These are phyloP conservation scores for Solanum medicagineum DNA, from an alignment of 257 asterid genomes.

Conservation along the genomic window DNA sequence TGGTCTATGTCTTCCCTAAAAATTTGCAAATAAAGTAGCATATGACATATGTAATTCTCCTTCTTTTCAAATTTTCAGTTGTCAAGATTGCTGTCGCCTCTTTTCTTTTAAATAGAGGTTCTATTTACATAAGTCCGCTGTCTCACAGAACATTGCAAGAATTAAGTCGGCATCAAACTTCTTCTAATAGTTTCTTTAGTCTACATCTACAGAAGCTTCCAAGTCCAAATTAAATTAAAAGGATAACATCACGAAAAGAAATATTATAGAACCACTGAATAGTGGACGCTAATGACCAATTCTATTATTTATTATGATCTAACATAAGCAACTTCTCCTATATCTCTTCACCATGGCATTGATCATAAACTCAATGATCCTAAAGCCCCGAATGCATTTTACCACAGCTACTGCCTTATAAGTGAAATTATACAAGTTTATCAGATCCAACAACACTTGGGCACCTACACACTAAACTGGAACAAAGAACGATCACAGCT, in stretches of 20 bases:
- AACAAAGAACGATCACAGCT: neutral
- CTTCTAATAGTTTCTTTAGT: neutral
- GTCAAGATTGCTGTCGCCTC: neutral
- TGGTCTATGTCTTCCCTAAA: neutral
- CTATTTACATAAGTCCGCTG: neutral
- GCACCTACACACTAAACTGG: neutral
- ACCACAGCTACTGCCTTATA: neutral
- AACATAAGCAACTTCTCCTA: neutral
- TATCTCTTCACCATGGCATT: neutral
- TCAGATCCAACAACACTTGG: neutral
- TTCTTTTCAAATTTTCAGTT: neutral
- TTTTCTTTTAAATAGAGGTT: neutral
- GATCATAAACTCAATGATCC: neutral
- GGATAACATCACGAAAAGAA: neutral
- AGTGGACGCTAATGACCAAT: neutral
- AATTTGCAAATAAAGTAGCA: neutral
- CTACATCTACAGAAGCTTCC: neutral
- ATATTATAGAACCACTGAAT: neutral
- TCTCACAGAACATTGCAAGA: neutral
- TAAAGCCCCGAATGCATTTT: neutral
- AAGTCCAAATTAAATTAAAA: neutral
- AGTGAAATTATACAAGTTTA: neutral
- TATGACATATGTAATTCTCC: neutral
- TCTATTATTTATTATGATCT: neutral
- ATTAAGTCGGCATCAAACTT: neutral